Evolutionary conservation across 169 alveolate genomes (phyloP), one percentile per base, ranked within the genome.

Genomic region (Cytauxzoon felis): DNA sequence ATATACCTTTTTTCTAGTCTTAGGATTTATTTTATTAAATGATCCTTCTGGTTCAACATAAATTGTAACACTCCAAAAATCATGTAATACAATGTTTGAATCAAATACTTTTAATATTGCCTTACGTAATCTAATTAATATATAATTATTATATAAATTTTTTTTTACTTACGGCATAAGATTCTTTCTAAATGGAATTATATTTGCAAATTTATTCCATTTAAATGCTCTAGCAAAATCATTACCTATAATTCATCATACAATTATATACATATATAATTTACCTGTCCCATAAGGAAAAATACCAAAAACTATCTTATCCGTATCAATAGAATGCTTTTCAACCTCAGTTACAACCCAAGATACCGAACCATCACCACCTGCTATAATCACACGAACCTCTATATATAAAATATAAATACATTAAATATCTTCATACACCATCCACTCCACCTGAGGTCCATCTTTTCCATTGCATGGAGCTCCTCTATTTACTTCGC

Each of bases 341-440:
- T 87, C 88, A 66, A 92, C 71, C 79, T 92, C 97, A 47, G 78
- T 71, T 3, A 93, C 66, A 32, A 92, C 87, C 97, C 97, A 93
- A 87, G 93, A 88, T 11, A 93, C 89, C 5, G 96, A 93, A n/a
- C 98, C 98, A 76, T 95, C 98, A 7, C 98, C 98, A 9, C 98
- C 98, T 16, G 95, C 96, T 18, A 90, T 94, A n/a, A 95, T 81
- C 8, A 85, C 92, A 54, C 88, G 73, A 7, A 84, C 64, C 16
- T 21, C 86, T 36, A 33, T 26, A 7, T 13, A 26, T 26, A 6
- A 6, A 19, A 51, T 1, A 4, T 0, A 34, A 50, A 9, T 0
- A 5, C 30, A 0, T 19, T 9, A 5, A 21, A 11, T 42, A 30
- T 34, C 9, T 42, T 68, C 41, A 26, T 45, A 62, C 1, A 72